These are phyloP conservation scores for Fusarium solani-melongenae DNA, from an alignment of 2,329 filamentous ascomycete species.

Conservation along the genomic window DNA sequence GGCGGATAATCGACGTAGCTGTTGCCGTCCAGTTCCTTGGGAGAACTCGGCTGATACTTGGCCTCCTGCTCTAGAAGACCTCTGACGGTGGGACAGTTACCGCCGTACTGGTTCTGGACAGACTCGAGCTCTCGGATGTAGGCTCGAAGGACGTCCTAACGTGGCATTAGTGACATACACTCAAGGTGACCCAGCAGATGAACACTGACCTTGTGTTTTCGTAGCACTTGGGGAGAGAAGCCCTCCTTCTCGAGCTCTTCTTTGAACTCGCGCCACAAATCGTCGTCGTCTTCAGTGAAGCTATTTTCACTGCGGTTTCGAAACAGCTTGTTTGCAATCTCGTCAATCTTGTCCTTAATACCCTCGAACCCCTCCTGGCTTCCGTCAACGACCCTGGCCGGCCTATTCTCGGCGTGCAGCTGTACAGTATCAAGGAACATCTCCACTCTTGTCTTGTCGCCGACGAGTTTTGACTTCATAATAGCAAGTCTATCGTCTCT, in stretches of 20 bases:
- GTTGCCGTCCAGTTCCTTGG: conserved; percentile 50
- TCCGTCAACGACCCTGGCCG: conserved; percentile 48
- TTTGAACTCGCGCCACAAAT: conserved; percentile 69
- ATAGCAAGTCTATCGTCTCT: conserved; percentile 54
- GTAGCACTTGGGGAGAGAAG: conserved; percentile 65
- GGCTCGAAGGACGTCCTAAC: conserved; percentile 67
- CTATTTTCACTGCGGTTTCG: conserved; percentile 53
- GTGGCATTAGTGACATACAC: conserved; percentile 25
- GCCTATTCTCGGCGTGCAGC: conserved; percentile 57
- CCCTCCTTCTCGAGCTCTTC: conserved; percentile 68
- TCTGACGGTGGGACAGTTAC: conserved; percentile 61
- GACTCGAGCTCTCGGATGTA: conserved; percentile 71
- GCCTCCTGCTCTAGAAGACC: conserved; percentile 62
- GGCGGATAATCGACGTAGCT: conserved; percentile 56
- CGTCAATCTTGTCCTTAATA: conserved; percentile 71
- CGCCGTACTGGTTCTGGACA: conserved; percentile 55
- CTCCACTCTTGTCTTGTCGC: conserved; percentile 64
- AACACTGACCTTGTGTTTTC: conserved; percentile 65
- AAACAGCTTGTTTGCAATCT: conserved; percentile 64
- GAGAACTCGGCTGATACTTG: conserved; percentile 44
- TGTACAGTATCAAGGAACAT: conserved; percentile 69
- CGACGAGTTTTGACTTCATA: conserved; percentile 59
- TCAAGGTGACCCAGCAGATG: not conserved
- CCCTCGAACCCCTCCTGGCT: conserved; percentile 58
- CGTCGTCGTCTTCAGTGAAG: conserved; percentile 59